Percentiles rank a stretch among this genome's conserved stretches.
phyloP scores from a whole-genome alignment of 192 early-diverging fungal genomes.

The Podila clonocystis region DNA sequence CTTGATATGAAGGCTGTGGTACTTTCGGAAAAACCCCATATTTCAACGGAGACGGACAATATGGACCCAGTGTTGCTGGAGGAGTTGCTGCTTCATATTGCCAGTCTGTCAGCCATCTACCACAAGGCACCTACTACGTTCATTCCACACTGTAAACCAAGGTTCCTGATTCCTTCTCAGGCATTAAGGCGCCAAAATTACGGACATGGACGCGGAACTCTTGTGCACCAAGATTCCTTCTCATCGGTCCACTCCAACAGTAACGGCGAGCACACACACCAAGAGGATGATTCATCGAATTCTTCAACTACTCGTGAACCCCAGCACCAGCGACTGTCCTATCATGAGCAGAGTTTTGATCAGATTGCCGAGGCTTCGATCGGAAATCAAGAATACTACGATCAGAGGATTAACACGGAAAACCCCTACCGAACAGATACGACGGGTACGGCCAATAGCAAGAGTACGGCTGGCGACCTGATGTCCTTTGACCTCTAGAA shows the following conservation, averaged over 20 bases:
- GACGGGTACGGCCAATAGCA: conserved; percentile 11
- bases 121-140: conserved; percentile 91
- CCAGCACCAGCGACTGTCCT: conserved; percentile 42
- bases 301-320: conserved; percentile 12
- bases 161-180: conserved; percentile 62
- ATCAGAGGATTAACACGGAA: conserved; percentile 43
- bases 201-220: conserved; percentile 13
- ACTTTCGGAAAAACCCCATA: conserved; percentile 92
- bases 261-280: background rate
- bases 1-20: conserved; percentile 74
- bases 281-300: conserved; percentile 15
- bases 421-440: conserved; percentile 49
- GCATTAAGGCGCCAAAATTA: conserved; percentile 55
- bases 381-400: conserved; percentile 50
- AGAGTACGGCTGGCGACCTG: conserved; percentile 23
- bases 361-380: conserved; percentile 50
- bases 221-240: conserved; percentile 37
- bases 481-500: conserved; percentile 48
- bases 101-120: conserved; percentile 89
- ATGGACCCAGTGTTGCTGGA: conserved; percentile 86
- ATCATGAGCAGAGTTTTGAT: conserved; percentile 47
- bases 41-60: conserved; percentile 94
- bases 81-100: conserved; percentile 88
- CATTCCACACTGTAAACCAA: conserved; percentile 72
- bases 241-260: conserved; percentile 4